A percentile compares a stretch with the other conserved stretches of the same genome.
Evolutionary conservation across 495 filamentous ascomycete species (phyloP).

Genomic region (Extremus antarcticus): DNA sequence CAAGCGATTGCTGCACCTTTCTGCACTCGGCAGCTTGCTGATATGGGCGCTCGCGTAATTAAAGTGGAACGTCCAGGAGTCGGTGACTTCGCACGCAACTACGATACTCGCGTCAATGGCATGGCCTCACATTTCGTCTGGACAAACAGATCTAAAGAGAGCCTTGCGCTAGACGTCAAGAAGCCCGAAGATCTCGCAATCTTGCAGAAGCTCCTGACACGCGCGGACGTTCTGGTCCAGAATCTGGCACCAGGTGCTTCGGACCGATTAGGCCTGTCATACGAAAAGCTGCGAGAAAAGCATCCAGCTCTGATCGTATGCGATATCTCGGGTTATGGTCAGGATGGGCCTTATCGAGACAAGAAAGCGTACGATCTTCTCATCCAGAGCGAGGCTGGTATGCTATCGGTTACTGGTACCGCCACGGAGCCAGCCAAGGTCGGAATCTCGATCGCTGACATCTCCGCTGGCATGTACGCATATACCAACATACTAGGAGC

Average conservation of each 20-base stretch:
- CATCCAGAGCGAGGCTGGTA: conserved; percentile 44
- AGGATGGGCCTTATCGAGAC: conserved; percentile 38
- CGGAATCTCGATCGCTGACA: conserved; percentile 44
- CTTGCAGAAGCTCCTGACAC: conserved; percentile 35
- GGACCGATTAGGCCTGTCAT: conserved; percentile 37
- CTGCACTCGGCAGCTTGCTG: conserved; percentile 42
- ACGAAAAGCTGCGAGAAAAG: conserved; percentile 31
- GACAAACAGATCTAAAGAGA: conserved; percentile 44
- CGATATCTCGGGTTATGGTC: conserved; percentile 43
- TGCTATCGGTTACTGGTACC: conserved; percentile 41
- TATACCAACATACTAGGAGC: conserved; percentile 42
- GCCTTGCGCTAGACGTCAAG: conserved; percentile 40
- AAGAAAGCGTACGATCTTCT: conserved; percentile 49
- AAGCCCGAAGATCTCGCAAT: conserved; percentile 31
- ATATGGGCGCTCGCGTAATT: conserved; percentile 43
- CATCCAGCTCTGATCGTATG: conserved; percentile 41
- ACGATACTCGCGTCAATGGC: conserved; percentile 39
- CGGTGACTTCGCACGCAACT: conserved; percentile 41
- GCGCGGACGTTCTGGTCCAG: conserved; percentile 42
- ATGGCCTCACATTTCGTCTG: conserved; percentile 43
- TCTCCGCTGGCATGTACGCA: conserved; percentile 40
- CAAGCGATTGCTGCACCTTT: conserved; percentile 45
- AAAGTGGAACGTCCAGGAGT: conserved; percentile 41
- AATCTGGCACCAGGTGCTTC: conserved; percentile 42
- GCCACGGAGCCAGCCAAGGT: conserved; percentile 39